Conservation (phyloP, 129 eudicot genomes). For the Gnaphalium uliginosum region DNA sequence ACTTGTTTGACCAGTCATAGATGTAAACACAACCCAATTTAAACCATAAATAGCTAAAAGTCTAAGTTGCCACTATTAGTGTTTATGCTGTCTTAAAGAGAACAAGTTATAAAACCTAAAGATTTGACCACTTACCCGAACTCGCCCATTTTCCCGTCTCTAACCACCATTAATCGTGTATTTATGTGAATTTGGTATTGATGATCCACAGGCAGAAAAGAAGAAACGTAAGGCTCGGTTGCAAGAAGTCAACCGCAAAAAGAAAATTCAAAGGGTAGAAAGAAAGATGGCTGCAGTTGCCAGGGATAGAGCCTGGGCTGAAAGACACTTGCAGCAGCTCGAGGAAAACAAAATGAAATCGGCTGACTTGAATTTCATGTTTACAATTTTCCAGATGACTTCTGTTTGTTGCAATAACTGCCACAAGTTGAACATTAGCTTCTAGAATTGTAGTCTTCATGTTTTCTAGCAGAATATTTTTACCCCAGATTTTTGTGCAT, state of each 20-base stretch:
- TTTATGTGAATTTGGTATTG: conserved; percentile 18
- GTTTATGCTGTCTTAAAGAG: no score
- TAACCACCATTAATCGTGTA: neutral
- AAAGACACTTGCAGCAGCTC: conserved; percentile 62
- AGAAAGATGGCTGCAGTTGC: conserved; percentile 97
- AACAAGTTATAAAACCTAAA: neutral
- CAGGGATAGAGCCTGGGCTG: conserved; percentile 93
- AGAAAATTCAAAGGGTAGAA: conserved; percentile 62
- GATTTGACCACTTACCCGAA: neutral
- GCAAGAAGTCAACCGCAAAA: conserved; percentile 85
- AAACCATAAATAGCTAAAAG: neutral
- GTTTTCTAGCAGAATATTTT: no score
- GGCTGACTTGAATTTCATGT: conserved; percentile 33
- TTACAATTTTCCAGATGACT: neutral
- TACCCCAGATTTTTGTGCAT: no score
- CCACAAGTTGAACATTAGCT: neutral
- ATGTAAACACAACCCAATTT: neutral
- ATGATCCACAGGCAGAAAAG: conserved; percentile 57
- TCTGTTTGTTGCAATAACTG: neutral
- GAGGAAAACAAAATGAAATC: conserved; percentile 65
- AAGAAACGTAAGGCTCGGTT: conserved; percentile 72
- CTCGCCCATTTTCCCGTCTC: neutral
- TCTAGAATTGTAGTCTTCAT: neutral
- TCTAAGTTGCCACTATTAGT: neutral
- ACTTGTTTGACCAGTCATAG: neutral